Percentiles rank a stretch among this genome's conserved stretches.
Evolutionary conservation across 2,329 filamentous ascomycete genomes (phyloP).

Genomic region (Ophiostoma piceae): DNA sequence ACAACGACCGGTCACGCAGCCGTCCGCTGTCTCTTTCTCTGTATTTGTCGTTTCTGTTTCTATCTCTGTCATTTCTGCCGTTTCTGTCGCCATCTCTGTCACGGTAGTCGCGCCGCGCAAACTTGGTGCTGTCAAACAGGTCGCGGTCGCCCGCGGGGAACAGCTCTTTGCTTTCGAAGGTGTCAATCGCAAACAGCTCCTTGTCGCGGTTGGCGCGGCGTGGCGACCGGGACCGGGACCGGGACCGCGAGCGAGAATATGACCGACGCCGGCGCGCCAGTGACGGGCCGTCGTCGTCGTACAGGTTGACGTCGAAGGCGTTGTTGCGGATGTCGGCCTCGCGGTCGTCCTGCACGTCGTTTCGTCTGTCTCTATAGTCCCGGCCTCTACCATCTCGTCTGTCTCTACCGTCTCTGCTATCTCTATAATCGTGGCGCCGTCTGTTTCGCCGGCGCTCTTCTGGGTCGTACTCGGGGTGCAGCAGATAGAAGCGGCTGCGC

Average conservation of each 20-base stretch:
- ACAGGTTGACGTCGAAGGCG: conserved; percentile 65
- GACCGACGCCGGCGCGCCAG: conserved; percentile 25
- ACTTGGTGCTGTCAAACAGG: background rate
- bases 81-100: conserved; percentile 39
- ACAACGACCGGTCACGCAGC: conserved; percentile 48
- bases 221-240: conserved; percentile 15
- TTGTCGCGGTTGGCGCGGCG: conserved; percentile 45
- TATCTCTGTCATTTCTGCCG: conserved; percentile 28
- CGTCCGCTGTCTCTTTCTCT: conserved; percentile 27
- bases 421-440: conserved; percentile 4
- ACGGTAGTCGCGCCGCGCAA: background rate
- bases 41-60: conserved; percentile 28
- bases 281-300: conserved; percentile 44
- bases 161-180: conserved; percentile 19
- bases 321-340: conserved; percentile 46
- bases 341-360: conserved; percentile 41
- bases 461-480: conserved; percentile 84
- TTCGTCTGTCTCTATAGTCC: conserved; percentile 27
- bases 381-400: conserved; percentile 26
- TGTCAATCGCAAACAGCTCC: conserved; percentile 57
- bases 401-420: conserved; percentile 28
- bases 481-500: conserved; percentile 83
- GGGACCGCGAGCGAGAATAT: conserved; percentile 16
- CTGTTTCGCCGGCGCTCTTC: conserved; percentile 56
- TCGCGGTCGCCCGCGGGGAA: conserved; percentile 19